These are phyloP conservation scores for Phytophthora ramorum DNA, from an alignment of 352 stramenopile species.

Conservation along the genomic window DNA sequence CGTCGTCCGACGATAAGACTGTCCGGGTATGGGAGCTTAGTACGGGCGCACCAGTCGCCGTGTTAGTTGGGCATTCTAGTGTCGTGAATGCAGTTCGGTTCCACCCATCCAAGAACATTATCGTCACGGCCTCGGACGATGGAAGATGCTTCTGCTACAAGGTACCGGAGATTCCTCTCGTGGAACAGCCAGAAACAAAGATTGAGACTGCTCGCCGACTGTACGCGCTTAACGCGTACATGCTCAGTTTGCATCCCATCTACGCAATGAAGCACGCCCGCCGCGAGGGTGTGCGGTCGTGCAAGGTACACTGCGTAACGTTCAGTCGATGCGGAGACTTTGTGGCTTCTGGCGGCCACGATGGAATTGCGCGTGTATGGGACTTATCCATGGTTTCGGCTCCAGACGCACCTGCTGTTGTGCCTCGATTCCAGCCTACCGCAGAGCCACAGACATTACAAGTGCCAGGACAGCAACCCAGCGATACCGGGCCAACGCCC, in stretches of 20 bases:
- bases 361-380: constrained; percentile 94
- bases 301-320: constrained; percentile 77
- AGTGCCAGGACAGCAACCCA: constrained; percentile 16
- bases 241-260: constrained; percentile 81
- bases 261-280: constrained; percentile 78
- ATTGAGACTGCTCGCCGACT: constrained; percentile 83
- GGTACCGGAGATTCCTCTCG: constrained; percentile 70
- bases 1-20: constrained; percentile 90
- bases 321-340: constrained; percentile 88
- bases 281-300: constrained; percentile 61
- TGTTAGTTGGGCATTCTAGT: constrained; percentile 88
- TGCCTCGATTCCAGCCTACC: constrained; percentile 61
- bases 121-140: constrained; percentile 94
- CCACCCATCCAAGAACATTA: constrained; percentile 84
- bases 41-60: constrained; percentile 82
- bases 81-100: constrained; percentile 90
- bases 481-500: not conserved
- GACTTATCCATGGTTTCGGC: constrained; percentile 66
- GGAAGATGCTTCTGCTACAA: constrained; percentile 92
- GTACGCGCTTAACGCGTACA: constrained; percentile 72
- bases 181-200: constrained; percentile 67
- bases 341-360: constrained; percentile 93
- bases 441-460: constrained; percentile 41
- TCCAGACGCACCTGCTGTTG: constrained; percentile 51
- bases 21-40: constrained; percentile 89